Evolutionary conservation across 345 rosid species (phyloP).

Genomic region (Lepidium aucheri): DNA sequence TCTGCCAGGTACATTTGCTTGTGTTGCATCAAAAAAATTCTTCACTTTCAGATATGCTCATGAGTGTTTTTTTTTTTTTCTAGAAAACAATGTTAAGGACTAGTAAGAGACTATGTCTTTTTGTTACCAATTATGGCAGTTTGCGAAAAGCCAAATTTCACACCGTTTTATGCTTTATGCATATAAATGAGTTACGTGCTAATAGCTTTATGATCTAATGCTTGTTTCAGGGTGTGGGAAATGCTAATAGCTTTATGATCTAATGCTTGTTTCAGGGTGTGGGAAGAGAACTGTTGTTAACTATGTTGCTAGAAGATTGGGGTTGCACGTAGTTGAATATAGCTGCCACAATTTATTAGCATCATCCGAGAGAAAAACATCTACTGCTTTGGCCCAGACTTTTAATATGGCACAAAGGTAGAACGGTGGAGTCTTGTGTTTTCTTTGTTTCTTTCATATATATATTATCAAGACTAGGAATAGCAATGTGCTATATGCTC

Average conservation of each 20-base stretch:
- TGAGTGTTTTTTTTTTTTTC: not conserved
- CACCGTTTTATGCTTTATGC: not conserved
- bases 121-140: not conserved
- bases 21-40: not conserved
- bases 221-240: conserved; percentile 73
- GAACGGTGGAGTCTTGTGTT: not conserved
- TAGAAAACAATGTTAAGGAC: not conserved
- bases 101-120: not conserved
- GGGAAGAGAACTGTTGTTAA: conserved; percentile 89
- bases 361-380: conserved; percentile 67
- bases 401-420: conserved; percentile 84
- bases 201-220: not conserved
- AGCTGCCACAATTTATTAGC: conserved; percentile 77
- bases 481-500: not conserved
- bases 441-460: not conserved
- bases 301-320: conserved; percentile 64
- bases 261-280: conserved; percentile 47
- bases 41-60: not conserved
- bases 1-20: conserved; percentile 43
- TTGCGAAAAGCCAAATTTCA: not conserved
- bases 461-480: not conserved
- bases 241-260: no score
- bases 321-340: conserved; percentile 85
- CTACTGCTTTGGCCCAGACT: conserved; percentile 74
- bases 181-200: not conserved